These are phyloP conservation scores for Luzula sylvatica DNA, from an alignment of 176 grass and related monocot species.

Conservation along the genomic window DNA sequence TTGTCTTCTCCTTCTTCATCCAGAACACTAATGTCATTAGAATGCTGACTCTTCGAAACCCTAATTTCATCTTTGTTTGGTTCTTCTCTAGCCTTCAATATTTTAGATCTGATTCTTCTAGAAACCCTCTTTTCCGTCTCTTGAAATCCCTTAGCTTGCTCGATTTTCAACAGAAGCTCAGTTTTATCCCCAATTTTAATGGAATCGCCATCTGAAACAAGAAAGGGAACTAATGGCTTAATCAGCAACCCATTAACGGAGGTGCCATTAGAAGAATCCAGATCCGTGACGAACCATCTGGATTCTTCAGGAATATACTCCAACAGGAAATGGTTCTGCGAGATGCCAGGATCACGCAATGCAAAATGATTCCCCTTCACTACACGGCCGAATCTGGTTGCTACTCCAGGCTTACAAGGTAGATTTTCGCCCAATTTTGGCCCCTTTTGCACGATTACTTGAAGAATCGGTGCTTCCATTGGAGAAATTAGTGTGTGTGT, in stretches of 20 bases:
- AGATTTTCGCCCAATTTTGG: conserved; percentile 33
- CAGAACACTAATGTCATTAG: not conserved
- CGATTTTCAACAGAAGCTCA: conserved; percentile 37
- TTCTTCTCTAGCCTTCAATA: conserved; percentile 7
- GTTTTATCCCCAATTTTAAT: conserved; percentile 64
- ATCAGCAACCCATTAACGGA: conserved; percentile 42
- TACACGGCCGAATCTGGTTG: conserved; percentile 48
- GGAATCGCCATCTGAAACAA: conserved; percentile 44
- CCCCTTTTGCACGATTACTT: conserved; percentile 57
- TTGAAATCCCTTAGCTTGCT: conserved; percentile 17
- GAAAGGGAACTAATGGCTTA: conserved; percentile 25
- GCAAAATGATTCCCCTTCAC: conserved; percentile 49
- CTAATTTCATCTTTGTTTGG: conserved; percentile 1
- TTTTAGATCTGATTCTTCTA: conserved; percentile 10
- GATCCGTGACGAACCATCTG: conserved; percentile 51
- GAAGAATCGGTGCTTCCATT: conserved; percentile 45
- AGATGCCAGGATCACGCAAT: conserved; percentile 60
- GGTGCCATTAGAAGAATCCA: conserved; percentile 82
- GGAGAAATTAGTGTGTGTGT: not conserved
- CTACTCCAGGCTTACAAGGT: conserved; percentile 22
- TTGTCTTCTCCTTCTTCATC: conserved; percentile 10
- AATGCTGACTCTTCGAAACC: not conserved
- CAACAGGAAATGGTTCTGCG: conserved; percentile 62
- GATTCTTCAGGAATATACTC: conserved; percentile 34
- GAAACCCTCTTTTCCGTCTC: conserved; percentile 6